Evolutionary conservation across 306 rosid genomes (phyloP).

Genomic region (Begonia loranthoides): DNA sequence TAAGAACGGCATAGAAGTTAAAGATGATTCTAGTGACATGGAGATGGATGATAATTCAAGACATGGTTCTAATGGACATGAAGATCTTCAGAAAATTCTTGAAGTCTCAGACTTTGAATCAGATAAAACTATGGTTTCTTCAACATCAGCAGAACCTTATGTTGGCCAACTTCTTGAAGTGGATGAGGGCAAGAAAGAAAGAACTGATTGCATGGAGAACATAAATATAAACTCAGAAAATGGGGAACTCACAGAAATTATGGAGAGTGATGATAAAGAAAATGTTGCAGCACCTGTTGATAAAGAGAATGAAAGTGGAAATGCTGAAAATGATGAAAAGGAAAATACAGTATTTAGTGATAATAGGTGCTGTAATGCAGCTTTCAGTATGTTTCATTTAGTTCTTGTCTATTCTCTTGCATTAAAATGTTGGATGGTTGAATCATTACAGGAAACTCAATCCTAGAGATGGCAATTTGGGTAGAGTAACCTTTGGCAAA

Average conservation of each 20-base stretch:
- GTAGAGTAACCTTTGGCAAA: slow-evolving; percentile 27
- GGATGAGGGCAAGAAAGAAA: slow-evolving; percentile 13
- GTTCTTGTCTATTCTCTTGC: slow-evolving; percentile 8
- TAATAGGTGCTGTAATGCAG: slow-evolving; percentile 37
- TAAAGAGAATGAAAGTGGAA: slow-evolving; percentile 26
- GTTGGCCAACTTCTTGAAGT: slow-evolving; percentile 2
- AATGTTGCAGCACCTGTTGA: slow-evolving; percentile 23
- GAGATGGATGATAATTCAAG: slow-evolving; percentile 47
- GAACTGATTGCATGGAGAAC: slow-evolving; percentile 18
- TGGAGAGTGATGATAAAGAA: slow-evolving; percentile 26
- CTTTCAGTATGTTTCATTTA: not conserved
- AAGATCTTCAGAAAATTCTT: slow-evolving; percentile 4
- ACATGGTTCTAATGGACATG: slow-evolving; percentile 24
- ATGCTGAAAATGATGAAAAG: slow-evolving; percentile 31
- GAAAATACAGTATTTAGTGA: slow-evolving; percentile 37
- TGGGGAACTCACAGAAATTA: slow-evolving; percentile 11
- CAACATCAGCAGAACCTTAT: slow-evolving; percentile 11
- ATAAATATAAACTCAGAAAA: slow-evolving; percentile 10
- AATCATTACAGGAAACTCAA: slow-evolving; percentile 26
- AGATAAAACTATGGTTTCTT: slow-evolving; percentile 9
- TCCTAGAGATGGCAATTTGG: slow-evolving; percentile 4
- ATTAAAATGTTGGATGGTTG: slow-evolving; percentile 3
- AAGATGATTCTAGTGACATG: slow-evolving; percentile 41
- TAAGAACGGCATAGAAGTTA: slow-evolving; percentile 8
- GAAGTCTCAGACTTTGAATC: slow-evolving; percentile 5